These are phyloP conservation scores for Teratosphaeria zuluensis DNA, from an alignment of 2,329 filamentous ascomycete species.

Conservation along the genomic window DNA sequence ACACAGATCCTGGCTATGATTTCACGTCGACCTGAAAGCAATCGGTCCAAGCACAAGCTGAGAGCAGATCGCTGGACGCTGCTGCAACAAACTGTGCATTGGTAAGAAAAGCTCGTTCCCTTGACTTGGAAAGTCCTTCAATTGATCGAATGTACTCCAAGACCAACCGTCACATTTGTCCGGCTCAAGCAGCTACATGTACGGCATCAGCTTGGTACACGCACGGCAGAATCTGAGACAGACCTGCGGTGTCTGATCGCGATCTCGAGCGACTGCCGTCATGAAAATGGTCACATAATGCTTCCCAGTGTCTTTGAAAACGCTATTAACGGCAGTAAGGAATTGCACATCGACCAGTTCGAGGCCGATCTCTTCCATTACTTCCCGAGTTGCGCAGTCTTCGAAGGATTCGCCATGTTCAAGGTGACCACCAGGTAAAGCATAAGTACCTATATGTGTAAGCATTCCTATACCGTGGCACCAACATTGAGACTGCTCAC, in stretches of 20 bases:
- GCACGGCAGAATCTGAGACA: background rate
- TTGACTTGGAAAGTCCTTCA: constrained; percentile 16
- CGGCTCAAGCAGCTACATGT: constrained; percentile 31
- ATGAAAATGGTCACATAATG: constrained; percentile 72
- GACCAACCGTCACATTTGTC: constrained; percentile 47
- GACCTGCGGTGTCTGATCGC: background rate
- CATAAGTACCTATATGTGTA: constrained; percentile 10
- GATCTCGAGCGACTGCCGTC: constrained; percentile 28
- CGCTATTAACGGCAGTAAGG: constrained; percentile 55
- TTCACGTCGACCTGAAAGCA: background rate
- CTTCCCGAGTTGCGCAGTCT: constrained; percentile 56
- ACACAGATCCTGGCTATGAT: too few species aligned
- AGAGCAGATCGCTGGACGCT: constrained; percentile 23
- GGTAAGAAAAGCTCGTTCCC: constrained; percentile 36
- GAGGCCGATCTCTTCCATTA: constrained; percentile 61
- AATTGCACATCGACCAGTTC: constrained; percentile 44
- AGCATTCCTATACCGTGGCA: background rate
- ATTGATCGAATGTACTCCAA: constrained; percentile 38
- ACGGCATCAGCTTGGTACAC: background rate
- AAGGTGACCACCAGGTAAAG: constrained; percentile 64
- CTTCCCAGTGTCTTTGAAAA: constrained; percentile 50
- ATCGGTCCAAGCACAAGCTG: background rate
- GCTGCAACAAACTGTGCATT: constrained; percentile 36
- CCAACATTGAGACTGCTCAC: constrained; percentile 15
- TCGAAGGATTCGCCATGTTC: constrained; percentile 57